Percentiles rank a stretch among this genome's conserved stretches.
These are phyloP conservation scores for Sporopachydermia quercuum DNA, from an alignment of 805 yeast species.

Conservation along the genomic window DNA sequence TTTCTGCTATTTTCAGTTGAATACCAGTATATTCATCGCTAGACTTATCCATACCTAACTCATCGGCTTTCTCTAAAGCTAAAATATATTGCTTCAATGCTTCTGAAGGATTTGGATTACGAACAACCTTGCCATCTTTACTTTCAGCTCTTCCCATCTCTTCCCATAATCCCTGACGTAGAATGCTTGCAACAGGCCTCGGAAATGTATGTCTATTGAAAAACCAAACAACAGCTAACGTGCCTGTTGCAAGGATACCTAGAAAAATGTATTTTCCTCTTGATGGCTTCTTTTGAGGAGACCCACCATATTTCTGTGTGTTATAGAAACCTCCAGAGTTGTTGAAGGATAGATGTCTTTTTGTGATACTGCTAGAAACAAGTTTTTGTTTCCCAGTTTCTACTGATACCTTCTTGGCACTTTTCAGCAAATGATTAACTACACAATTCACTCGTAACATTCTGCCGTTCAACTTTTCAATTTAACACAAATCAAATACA, in stretches of 20 bases:
- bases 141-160: slow-evolving; percentile 31
- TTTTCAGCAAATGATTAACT: no score
- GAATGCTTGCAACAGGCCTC: slow-evolving; percentile 37
- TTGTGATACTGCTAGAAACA: no score
- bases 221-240: neutral
- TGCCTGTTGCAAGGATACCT: neutral
- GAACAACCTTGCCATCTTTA: neutral
- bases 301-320: no score
- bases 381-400: no score
- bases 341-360: no score
- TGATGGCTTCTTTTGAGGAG: no score
- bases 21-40: slow-evolving; percentile 83
- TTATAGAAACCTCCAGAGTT: no score
- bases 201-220: slow-evolving; percentile 31
- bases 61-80: slow-evolving; percentile 51
- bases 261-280: neutral
- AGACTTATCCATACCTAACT: slow-evolving; percentile 37
- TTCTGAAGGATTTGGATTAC: slow-evolving; percentile 13
- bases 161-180: slow-evolving; percentile 61
- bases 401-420: no score
- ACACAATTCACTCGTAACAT: no score
- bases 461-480: no score
- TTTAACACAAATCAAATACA: no score
- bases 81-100: slow-evolving; percentile 64
- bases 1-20: slow-evolving; percentile 74